Evolutionary conservation across 805 yeast species (phyloP).

Genomic region (Yamadazyma laniorum): DNA sequence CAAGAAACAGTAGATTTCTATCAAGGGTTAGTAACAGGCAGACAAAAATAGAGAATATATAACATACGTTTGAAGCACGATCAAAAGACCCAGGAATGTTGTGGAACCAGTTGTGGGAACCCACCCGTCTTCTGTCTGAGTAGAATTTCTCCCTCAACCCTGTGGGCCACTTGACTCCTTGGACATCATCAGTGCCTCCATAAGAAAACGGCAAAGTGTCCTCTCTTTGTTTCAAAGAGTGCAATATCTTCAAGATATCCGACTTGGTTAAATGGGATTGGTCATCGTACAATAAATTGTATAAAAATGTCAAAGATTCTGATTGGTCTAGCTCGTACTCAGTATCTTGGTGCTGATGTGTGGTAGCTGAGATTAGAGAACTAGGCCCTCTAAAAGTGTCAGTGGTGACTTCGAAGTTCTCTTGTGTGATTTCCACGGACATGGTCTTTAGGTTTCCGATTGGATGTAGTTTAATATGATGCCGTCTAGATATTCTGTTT

Average conservation of each 20-base stretch:
- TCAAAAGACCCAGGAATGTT: slow-evolving; percentile 36
- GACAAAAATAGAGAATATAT: no score
- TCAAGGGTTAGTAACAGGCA: slow-evolving; percentile 5
- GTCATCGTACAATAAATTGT: slow-evolving; percentile 39
- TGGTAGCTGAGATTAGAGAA: neutral
- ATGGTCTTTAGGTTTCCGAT: no score
- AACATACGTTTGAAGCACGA: slow-evolving; percentile 33
- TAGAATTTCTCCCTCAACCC: slow-evolving; percentile 31
- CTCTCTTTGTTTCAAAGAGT: slow-evolving; percentile 36
- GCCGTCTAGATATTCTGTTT: no score
- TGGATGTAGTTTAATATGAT: no score
- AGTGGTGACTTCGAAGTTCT: slow-evolving; percentile 5
- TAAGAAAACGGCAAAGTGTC: slow-evolving; percentile 31
- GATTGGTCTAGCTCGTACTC: slow-evolving; percentile 41
- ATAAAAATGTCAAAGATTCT: slow-evolving; percentile 40
- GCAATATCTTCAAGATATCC: slow-evolving; percentile 36
- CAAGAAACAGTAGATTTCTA: slow-evolving; percentile 22
- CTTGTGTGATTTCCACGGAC: slow-evolving; percentile 11
- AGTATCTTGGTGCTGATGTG: slow-evolving; percentile 11
- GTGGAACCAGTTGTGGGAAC: slow-evolving; percentile 37
- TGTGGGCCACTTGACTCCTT: slow-evolving; percentile 38
- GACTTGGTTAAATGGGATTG: slow-evolving; percentile 30
- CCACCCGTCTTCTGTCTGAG: slow-evolving; percentile 33
- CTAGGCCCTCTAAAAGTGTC: slow-evolving; percentile 1
- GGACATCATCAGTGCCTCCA: slow-evolving; percentile 21